Base-by-base conservation (phyloP, 2,329 filamentous ascomycete genomes). In the Paecilomyces variotii region DNA sequence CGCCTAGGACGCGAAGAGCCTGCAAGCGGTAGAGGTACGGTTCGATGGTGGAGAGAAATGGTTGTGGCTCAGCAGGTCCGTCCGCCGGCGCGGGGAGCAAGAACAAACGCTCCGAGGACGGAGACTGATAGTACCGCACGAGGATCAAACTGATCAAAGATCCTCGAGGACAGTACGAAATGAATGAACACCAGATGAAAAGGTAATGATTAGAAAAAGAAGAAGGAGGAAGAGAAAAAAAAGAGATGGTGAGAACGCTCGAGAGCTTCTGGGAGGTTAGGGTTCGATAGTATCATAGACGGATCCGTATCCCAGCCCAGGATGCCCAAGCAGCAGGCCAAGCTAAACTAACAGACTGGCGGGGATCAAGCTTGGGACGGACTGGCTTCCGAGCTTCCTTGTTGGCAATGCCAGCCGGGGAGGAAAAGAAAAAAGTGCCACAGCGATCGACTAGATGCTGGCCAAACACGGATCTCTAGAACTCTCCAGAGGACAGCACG, bases 401-500 rank as follows among this genome's bases (percentile, higher is more conserved):
- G 39, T 45, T 45, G 39, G 39, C 39, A 45, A 60, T 32, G 24
- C 54, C 27, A 53, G 57, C 39, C 57, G 58, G 56, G 11, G 30
- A 55, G 53, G 34, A 39, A 56, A 45, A 53, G 26, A 34, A 57
- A 39, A 53, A 39, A 56, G 26, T 32, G 55, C 24, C 19, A 54
- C 53, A 60, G n/a, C 39, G 39, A 45, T 45, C 39, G 39, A 45
- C 39, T 45, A 9, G 39, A 45, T 45, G 39, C 39, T 14, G 9
- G 30, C 35, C 35, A 45, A 5, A 45, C 35, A 32, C 3, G 14
- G 35, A 45, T 45, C 35, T 19, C 12, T 19, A 19, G 30, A 32
- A 19, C 19, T 19, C 19, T 19, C 19, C 19, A 19, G 39, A 45
- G 39, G 4, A n/a, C 39, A 19, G 39, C 2, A 19, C 35, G 49